These are phyloP conservation scores for Cladobotryum protrusum DNA, from an alignment of 2,329 filamentous ascomycete genomes.

Conservation along the genomic window DNA sequence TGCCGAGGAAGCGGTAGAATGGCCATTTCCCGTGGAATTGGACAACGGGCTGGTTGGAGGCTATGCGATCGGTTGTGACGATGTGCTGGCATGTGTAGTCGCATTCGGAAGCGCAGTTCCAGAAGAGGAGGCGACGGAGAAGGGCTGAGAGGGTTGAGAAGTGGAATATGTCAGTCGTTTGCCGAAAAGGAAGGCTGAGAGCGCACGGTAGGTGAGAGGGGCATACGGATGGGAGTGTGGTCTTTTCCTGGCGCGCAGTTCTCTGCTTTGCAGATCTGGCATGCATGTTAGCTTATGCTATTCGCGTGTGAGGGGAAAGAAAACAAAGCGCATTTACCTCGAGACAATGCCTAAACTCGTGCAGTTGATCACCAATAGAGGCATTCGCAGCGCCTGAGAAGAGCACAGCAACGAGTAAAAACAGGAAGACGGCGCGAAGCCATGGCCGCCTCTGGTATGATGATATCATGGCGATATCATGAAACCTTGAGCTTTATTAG, in stretches of 20 bases:
- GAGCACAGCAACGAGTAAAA: slow-evolving; percentile 30
- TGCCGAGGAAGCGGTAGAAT: slow-evolving; percentile 80
- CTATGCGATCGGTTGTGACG: slow-evolving; percentile 66
- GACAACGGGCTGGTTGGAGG: slow-evolving; percentile 60
- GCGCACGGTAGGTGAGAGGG: slow-evolving; percentile 7
- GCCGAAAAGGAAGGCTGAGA: neutral
- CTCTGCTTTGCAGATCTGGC: slow-evolving; percentile 68
- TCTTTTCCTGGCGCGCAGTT: slow-evolving; percentile 65
- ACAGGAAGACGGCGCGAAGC: slow-evolving; percentile 25
- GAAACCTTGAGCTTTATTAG: neutral
- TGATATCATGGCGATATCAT: slow-evolving; percentile 28
- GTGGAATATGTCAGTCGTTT: neutral
- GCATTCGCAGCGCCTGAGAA: slow-evolving; percentile 50
- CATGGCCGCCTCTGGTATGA: slow-evolving; percentile 27
- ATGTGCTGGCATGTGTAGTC: slow-evolving; percentile 98
- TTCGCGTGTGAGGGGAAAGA: neutral
- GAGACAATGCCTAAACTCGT: slow-evolving; percentile 83
- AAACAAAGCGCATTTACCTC: slow-evolving; percentile 45
- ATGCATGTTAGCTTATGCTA: neutral
- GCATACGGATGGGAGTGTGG: slow-evolving; percentile 63
- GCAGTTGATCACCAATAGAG: slow-evolving; percentile 76
- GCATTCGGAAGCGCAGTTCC: slow-evolving; percentile 90
- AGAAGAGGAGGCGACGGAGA: slow-evolving; percentile 79
- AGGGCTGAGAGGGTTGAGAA: slow-evolving; percentile 52
- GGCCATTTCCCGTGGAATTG: slow-evolving; percentile 99